A percentile compares a stretch with the other conserved stretches of the same genome.
These are phyloP conservation scores for Cystoisospora suis DNA, from an alignment of 169 alveolate species.

Conservation along the genomic window DNA sequence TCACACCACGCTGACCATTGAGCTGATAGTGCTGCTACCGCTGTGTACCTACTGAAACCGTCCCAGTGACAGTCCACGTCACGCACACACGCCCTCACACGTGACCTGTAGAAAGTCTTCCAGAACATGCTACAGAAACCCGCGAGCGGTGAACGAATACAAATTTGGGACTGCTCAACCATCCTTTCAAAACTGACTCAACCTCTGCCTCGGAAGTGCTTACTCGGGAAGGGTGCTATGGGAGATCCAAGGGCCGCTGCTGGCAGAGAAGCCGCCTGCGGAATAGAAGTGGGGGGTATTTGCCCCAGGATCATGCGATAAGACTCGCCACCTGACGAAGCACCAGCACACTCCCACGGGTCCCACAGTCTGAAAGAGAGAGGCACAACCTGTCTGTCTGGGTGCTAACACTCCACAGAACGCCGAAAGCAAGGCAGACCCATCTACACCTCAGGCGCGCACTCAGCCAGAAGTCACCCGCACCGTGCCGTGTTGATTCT, in stretches of 20 bases:
- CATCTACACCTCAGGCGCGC: not conserved
- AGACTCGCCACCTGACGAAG: not conserved
- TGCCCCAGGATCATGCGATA: constrained; percentile 10
- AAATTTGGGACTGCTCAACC: not conserved
- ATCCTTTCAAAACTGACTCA: no score
- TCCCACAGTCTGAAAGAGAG: not conserved
- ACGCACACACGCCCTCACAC: not conserved
- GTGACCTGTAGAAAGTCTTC: not conserved
- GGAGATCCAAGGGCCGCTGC: constrained; percentile 5
- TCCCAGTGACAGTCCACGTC: not conserved
- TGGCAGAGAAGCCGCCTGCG: not conserved
- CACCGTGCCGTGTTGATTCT: not conserved
- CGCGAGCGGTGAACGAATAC: not conserved
- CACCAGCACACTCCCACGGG: not conserved
- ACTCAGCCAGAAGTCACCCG: not conserved
- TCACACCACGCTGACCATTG: not conserved
- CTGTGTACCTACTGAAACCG: not conserved
- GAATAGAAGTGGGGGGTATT: constrained; percentile 12
- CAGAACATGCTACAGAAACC: not conserved
- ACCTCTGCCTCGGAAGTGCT: not conserved
- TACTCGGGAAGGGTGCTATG: constrained; percentile 24
- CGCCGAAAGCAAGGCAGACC: not conserved
- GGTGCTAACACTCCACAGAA: not conserved
- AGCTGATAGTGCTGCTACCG: not conserved
- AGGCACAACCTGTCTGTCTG: not conserved